These are phyloP conservation scores for Stentor coeruleus DNA, from an alignment of 73 alveolate genomes.

Conservation along the genomic window DNA sequence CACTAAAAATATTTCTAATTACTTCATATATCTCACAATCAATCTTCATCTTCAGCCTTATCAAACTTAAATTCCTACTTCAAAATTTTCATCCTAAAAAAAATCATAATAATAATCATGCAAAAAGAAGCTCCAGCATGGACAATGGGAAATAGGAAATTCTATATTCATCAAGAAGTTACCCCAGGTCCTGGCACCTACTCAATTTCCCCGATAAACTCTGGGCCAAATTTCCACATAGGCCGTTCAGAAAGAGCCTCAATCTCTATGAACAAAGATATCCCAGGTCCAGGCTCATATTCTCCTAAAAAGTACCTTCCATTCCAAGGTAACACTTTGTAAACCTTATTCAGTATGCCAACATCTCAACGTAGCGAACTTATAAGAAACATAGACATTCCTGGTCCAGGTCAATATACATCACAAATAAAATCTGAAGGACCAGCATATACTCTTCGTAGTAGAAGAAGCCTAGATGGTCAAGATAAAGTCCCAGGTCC, in stretches of 20 bases:
- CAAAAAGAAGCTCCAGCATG: background rate
- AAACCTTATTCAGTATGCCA: background rate
- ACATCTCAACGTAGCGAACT: background rate
- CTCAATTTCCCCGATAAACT: background rate
- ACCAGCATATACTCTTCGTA: background rate
- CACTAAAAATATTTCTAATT: too few species aligned
- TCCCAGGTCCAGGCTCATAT: background rate
- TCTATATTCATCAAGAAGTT: background rate
- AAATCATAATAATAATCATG: too few species aligned
- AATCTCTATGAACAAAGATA: background rate
- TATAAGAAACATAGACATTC: background rate
- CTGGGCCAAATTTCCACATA: background rate
- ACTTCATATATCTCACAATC: too few species aligned
- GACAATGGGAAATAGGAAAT: background rate
- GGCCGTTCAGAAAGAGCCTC: background rate
- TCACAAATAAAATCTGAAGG: background rate
- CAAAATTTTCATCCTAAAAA: too few species aligned
- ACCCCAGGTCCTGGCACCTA: constrained; percentile 7
- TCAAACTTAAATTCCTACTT: too few species aligned
- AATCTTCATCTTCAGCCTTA: too few species aligned
- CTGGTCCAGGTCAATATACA: background rate
- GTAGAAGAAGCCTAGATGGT: background rate
- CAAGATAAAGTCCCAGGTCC: background rate
- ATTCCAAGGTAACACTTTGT: background rate
- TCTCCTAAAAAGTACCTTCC: background rate